A percentile compares a stretch with the other conserved stretches of the same genome.
These are phyloP conservation scores for Geotrichum ghanense DNA, from an alignment of 805 yeast genomes.

Conservation along the genomic window DNA sequence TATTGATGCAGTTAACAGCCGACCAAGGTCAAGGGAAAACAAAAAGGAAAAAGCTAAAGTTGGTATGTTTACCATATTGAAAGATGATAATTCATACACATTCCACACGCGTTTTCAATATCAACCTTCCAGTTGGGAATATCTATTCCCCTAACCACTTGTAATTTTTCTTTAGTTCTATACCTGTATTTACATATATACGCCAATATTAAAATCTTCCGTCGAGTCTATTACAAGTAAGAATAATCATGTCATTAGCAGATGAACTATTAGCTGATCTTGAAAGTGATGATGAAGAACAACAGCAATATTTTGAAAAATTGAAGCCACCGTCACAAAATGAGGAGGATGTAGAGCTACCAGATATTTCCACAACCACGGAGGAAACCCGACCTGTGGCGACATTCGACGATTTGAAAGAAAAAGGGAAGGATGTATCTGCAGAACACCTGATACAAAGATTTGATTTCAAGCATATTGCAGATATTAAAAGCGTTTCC, in stretches of 20 bases:
- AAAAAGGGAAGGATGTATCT: conserved; percentile 10
- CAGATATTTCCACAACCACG: background rate
- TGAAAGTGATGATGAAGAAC: conserved; percentile 19
- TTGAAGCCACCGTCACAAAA: conserved; percentile 8
- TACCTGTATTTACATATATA: too few relatives aligned
- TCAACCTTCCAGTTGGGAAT: too few relatives aligned
- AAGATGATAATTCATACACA: too few relatives aligned
- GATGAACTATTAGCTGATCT: conserved; percentile 31
- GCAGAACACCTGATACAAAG: conserved; percentile 9
- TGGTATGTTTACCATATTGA: too few relatives aligned
- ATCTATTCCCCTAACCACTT: too few relatives aligned
- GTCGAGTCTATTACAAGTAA: too few relatives aligned
- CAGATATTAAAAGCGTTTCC: conserved; percentile 10
- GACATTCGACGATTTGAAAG: conserved; percentile 1
- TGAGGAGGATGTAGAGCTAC: conserved; percentile 7
- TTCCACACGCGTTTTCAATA: too few relatives aligned
- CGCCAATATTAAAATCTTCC: too few relatives aligned
- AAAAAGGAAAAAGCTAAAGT: too few relatives aligned
- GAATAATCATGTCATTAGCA: conserved; percentile 25
- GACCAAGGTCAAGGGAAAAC: too few relatives aligned
- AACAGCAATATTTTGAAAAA: background rate
- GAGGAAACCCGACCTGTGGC: background rate
- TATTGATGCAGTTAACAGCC: too few relatives aligned
- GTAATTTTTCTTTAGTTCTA: too few relatives aligned
- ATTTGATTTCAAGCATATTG: conserved; percentile 6